These are phyloP conservation scores for Fusarium papillatum DNA, from an alignment of 2,329 filamentous ascomycete species.

Conservation along the genomic window DNA sequence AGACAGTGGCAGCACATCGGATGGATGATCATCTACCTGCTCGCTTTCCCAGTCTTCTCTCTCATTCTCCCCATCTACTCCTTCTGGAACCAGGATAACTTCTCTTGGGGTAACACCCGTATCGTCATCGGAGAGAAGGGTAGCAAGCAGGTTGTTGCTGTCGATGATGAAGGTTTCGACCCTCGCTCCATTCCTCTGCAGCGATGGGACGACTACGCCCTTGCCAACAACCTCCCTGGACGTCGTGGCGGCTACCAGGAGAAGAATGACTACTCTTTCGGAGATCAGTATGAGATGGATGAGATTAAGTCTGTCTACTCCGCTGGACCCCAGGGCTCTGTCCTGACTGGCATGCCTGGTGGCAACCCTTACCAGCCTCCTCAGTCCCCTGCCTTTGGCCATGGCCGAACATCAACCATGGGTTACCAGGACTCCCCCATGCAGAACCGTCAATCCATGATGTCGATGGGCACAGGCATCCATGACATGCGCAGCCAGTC, in stretches of 20 bases:
- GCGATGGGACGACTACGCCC: constrained; percentile 96
- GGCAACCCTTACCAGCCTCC: constrained; percentile 86
- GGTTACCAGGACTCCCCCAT: constrained; percentile 63
- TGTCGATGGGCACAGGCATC: constrained; percentile 70
- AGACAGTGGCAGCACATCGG: constrained; percentile 98
- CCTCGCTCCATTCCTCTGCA: constrained; percentile 94
- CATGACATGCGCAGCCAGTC: constrained; percentile 65
- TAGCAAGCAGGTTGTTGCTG: constrained; percentile 88
- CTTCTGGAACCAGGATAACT: constrained; percentile 99
- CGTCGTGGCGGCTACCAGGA: constrained; percentile 81
- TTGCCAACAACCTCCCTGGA: constrained; percentile 88
- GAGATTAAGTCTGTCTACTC: constrained; percentile 98
- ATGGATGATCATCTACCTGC: constrained; percentile 99
- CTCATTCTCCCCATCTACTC: constrained; percentile 94
- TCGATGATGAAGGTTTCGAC: constrained; percentile 89
- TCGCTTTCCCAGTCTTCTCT: constrained; percentile 96
- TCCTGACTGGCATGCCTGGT: constrained; percentile 85
- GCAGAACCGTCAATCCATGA: constrained; percentile 78
- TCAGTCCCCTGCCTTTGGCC: constrained; percentile 80
- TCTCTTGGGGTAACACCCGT: constrained; percentile 98
- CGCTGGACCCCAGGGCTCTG: constrained; percentile 88
- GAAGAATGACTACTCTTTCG: constrained; percentile 75
- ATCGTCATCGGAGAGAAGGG: constrained; percentile 96
- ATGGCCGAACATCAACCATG: constrained; percentile 59
- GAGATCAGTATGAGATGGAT: constrained; percentile 94